These are phyloP conservation scores for Trifolium repens DNA, from an alignment of 306 rosid species.

Conservation along the genomic window DNA sequence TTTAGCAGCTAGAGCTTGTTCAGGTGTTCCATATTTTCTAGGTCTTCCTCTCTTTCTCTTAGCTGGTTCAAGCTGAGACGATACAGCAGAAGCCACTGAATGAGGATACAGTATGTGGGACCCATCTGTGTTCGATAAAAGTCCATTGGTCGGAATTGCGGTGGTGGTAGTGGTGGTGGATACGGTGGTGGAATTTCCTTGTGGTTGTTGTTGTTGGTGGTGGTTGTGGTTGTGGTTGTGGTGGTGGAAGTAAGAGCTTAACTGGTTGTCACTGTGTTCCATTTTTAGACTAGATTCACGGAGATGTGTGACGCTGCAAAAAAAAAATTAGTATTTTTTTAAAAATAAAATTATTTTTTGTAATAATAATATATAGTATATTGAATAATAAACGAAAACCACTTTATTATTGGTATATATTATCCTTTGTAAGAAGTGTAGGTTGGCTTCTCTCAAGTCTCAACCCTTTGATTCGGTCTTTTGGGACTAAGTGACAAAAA, in stretches of 20 bases:
- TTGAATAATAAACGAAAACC: constrained; percentile 24
- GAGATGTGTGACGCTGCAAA: constrained; percentile 36
- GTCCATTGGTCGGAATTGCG: constrained; percentile 68
- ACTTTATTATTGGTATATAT: constrained; percentile 4
- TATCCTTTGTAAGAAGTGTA: no score
- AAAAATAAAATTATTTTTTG: neutral
- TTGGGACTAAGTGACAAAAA: no score
- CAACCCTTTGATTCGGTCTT: no score
- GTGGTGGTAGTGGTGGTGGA: constrained; percentile 32
- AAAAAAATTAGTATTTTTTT: neutral
- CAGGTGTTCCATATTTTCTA: constrained; percentile 85
- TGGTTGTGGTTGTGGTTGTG: constrained; percentile 40
- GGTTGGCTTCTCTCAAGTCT: no score
- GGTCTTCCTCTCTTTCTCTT: constrained; percentile 94
- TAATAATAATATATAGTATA: neutral
- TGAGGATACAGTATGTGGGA: constrained; percentile 75
- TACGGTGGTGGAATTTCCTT: constrained; percentile 26
- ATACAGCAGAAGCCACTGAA: constrained; percentile 71
- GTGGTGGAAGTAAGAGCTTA: constrained; percentile 75
- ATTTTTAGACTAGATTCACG: constrained; percentile 48
- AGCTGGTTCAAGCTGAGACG: constrained; percentile 63
- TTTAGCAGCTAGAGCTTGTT: constrained; percentile 87
- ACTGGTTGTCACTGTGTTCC: constrained; percentile 92
- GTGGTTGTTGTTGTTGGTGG: constrained; percentile 43
- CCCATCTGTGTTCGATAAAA: constrained; percentile 55